Evolutionary conservation across 805 yeast genomes (phyloP).

Genomic region (Komagataella mondaviorum): DNA sequence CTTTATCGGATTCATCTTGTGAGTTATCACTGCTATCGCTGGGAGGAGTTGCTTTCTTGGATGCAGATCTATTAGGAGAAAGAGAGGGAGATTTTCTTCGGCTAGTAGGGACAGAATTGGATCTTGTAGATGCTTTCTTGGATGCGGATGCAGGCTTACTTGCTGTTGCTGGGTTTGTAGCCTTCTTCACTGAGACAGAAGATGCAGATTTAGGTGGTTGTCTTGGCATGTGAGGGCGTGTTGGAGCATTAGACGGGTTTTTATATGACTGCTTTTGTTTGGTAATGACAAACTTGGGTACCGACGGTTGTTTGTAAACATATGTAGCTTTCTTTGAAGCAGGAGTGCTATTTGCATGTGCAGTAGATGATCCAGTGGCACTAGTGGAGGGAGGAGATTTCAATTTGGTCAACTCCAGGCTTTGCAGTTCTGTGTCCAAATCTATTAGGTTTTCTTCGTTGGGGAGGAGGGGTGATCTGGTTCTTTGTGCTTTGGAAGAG

Average conservation of each 20-base stretch:
- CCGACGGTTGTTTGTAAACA: slow-evolving; percentile 5
- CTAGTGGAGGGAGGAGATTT: background rate
- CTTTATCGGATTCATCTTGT: slow-evolving; percentile 6
- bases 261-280: background rate
- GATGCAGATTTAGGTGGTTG: background rate
- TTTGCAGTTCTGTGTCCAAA: background rate
- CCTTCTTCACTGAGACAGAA: background rate
- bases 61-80: background rate
- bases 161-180: slow-evolving; percentile 1
- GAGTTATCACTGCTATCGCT: slow-evolving; percentile 7
- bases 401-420: slow-evolving; percentile 6
- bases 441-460: slow-evolving; percentile 1
- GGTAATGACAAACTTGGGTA: slow-evolving; percentile 4
- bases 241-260: background rate
- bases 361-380: background rate
- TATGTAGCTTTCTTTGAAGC: slow-evolving; percentile 4
- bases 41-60: slow-evolving; percentile 15
- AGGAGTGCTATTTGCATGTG: slow-evolving; percentile 2
- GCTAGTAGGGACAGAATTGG: background rate
- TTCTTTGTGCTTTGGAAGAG: slow-evolving; percentile 8
- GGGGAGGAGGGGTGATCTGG: background rate
- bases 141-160: background rate
- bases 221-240: slow-evolving; percentile 1
- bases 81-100: background rate
- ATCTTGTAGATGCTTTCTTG: background rate